Percentiles rank a stretch among this genome's conserved stretches.
These are phyloP conservation scores for Catharanthus roseus DNA, from an alignment of 257 asterid species.

Conservation along the genomic window DNA sequence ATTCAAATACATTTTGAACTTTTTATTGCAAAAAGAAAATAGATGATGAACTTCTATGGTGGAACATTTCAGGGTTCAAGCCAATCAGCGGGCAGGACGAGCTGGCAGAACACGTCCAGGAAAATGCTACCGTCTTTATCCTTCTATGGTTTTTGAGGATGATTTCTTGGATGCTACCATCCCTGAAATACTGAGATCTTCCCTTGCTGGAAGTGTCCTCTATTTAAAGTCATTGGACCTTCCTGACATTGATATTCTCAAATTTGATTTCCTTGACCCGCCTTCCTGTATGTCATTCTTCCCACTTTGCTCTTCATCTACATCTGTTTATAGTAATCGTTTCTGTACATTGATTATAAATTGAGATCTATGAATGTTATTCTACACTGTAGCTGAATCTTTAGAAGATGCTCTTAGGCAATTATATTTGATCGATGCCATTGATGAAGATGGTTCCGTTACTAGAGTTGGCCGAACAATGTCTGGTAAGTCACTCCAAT, in stretches of 20 bases:
- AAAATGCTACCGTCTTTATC: slow-evolving; percentile 81
- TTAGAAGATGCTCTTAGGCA: slow-evolving; percentile 93
- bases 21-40: neutral
- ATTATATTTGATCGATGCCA: slow-evolving; percentile 81
- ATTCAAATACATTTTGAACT: neutral
- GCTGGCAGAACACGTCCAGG: slow-evolving; percentile 99
- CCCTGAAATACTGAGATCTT: slow-evolving; percentile 97
- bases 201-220: slow-evolving; percentile 91
- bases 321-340: neutral
- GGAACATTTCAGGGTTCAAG: slow-evolving; percentile 70
- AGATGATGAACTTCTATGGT: slow-evolving; percentile 4
- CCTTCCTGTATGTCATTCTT: slow-evolving; percentile 66
- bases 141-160: slow-evolving; percentile 61
- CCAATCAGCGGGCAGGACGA: slow-evolving; percentile 94
- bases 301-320: slow-evolving; percentile 10
- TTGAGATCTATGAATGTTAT: neutral
- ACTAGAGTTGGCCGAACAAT: slow-evolving; percentile 77
- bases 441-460: slow-evolving; percentile 75
- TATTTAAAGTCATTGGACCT: slow-evolving; percentile 88
- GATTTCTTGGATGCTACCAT: slow-evolving; percentile 83
- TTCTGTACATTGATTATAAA: neutral
- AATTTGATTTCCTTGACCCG: slow-evolving; percentile 87
- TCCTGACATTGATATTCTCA: slow-evolving; percentile 85
- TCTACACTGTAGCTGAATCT: slow-evolving; percentile 63
- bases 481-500: slow-evolving; percentile 53